Evolutionary conservation across 225 moss, liverwort and hornwort species (phyloP).

Genomic region (Bryoerythrophyllum caledonicum): DNA sequence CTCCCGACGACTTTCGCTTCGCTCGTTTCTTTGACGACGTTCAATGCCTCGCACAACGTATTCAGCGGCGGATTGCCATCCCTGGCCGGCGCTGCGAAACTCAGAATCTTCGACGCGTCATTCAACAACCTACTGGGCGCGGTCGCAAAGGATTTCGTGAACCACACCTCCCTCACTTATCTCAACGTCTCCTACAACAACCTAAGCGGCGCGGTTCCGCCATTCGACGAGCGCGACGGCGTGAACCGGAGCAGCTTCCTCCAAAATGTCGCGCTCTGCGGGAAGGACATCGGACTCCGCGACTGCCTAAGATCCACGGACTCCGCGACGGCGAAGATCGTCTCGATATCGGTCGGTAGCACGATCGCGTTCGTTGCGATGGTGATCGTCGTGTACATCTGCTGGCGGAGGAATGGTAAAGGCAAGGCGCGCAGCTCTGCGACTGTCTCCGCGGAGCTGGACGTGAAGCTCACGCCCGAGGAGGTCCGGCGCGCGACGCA

Average conservation of each 20-base stretch:
- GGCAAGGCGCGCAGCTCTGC: slow-evolving; percentile 23
- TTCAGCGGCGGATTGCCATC: slow-evolving; percentile 21
- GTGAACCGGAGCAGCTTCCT: slow-evolving; percentile 37
- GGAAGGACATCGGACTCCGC: background rate
- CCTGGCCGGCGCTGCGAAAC: background rate
- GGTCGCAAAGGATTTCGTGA: background rate
- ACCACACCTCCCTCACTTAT: background rate
- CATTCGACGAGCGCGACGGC: background rate
- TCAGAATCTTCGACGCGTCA: slow-evolving; percentile 36
- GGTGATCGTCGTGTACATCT: background rate
- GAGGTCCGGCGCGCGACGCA: slow-evolving; percentile 39
- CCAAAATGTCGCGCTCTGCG: slow-evolving; percentile 26
- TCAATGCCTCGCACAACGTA: slow-evolving; percentile 33
- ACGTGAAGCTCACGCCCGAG: slow-evolving; percentile 30
- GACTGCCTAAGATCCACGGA: no score
- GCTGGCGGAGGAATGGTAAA: background rate
- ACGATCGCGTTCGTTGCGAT: slow-evolving; percentile 7
- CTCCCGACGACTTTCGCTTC: slow-evolving; percentile 27
- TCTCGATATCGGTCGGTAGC: slow-evolving; percentile 32
- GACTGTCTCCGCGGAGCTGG: slow-evolving; percentile 38
- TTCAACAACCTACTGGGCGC: slow-evolving; percentile 34
- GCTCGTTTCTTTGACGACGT: slow-evolving; percentile 6
- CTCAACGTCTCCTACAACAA: slow-evolving; percentile 48
- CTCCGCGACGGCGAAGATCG: background rate
- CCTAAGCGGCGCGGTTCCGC: slow-evolving; percentile 41